A percentile compares a stretch with the other conserved stretches of the same genome.
Evolutionary conservation across 2,329 filamentous ascomycete species (phyloP).

Genomic region (Fusarium robinianum): DNA sequence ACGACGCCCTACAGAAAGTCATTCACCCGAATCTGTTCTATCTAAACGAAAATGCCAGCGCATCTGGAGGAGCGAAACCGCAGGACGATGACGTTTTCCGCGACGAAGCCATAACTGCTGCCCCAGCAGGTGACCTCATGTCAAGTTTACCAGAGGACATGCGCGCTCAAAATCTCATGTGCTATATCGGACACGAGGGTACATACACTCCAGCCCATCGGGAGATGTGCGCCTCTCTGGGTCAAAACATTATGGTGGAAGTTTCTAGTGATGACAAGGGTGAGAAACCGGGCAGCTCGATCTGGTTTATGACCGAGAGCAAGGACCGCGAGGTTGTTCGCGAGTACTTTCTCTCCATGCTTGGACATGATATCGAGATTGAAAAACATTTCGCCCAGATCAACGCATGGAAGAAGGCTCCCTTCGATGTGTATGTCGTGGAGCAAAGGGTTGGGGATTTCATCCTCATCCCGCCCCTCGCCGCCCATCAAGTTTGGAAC

Average conservation of each 20-base stretch:
- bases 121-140: constrained; percentile 89
- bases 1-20: constrained; percentile 73
- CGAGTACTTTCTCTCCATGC: constrained; percentile 89
- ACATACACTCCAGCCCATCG: constrained; percentile 94
- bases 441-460: constrained; percentile 91
- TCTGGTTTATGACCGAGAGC: constrained; percentile 99
- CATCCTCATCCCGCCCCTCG: constrained; percentile 88
- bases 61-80: constrained; percentile 40
- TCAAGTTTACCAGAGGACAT: constrained; percentile 84
- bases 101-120: constrained; percentile 61
- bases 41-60: constrained; percentile 75
- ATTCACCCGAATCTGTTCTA: constrained; percentile 88
- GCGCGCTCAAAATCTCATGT: constrained; percentile 97
- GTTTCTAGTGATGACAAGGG: constrained; percentile 74
- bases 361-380: constrained; percentile 95
- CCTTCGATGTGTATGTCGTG: constrained; percentile 89
- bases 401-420: constrained; percentile 92
- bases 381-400: constrained; percentile 97
- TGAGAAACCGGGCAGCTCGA: constrained; percentile 82
- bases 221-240: constrained; percentile 96
- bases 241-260: constrained; percentile 98
- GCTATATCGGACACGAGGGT: constrained; percentile 95
- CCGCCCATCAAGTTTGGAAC: constrained; percentile 98
- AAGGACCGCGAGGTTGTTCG: constrained; percentile 89
- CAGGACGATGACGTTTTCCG: constrained; percentile 48